Percentiles rank a stretch among this genome's conserved stretches.
These are phyloP conservation scores for Cladosporium sp. DNA, from an alignment of 2,329 filamentous ascomycete genomes.

Conservation along the genomic window DNA sequence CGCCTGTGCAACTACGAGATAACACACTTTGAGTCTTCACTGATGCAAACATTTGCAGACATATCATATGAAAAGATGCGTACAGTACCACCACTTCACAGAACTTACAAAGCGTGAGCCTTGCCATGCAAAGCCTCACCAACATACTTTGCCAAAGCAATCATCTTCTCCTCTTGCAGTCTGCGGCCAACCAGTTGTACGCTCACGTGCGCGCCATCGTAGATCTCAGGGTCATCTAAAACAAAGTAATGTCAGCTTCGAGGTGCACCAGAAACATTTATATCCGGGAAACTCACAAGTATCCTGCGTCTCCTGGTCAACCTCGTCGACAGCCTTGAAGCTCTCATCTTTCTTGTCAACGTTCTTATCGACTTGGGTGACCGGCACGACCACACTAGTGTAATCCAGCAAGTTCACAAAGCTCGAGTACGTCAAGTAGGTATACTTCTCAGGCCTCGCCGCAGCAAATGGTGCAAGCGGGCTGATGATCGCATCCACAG, in stretches of 20 bases:
- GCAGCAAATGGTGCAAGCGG: constrained; percentile 54
- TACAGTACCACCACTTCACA: neutral
- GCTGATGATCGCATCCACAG: constrained; percentile 57
- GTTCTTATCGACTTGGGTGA: constrained; percentile 54
- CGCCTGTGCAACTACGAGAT: too few relatives aligned
- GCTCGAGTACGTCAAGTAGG: constrained; percentile 47
- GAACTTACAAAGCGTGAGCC: neutral
- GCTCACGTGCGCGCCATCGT: constrained; percentile 40
- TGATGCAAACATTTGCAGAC: neutral
- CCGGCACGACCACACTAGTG: constrained; percentile 54
- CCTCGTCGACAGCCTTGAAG: constrained; percentile 40
- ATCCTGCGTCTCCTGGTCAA: constrained; percentile 42
- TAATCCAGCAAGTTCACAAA: constrained; percentile 60
- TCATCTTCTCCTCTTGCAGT: constrained; percentile 42
- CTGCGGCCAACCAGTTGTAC: constrained; percentile 38
- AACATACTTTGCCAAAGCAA: constrained; percentile 38
- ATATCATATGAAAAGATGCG: neutral
- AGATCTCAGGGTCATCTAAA: constrained; percentile 40
- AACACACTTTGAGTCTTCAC: too few relatives aligned
- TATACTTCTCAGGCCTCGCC: constrained; percentile 50
- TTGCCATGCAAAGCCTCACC: constrained; percentile 26
- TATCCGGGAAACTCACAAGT: constrained; percentile 40
- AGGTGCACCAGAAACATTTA: neutral
- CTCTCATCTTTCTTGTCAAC: constrained; percentile 47
- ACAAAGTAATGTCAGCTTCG: constrained; percentile 22